Base-by-base conservation (phyloP, 2,329 filamentous ascomycete genomes). In the Claviceps maximensis region DNA sequence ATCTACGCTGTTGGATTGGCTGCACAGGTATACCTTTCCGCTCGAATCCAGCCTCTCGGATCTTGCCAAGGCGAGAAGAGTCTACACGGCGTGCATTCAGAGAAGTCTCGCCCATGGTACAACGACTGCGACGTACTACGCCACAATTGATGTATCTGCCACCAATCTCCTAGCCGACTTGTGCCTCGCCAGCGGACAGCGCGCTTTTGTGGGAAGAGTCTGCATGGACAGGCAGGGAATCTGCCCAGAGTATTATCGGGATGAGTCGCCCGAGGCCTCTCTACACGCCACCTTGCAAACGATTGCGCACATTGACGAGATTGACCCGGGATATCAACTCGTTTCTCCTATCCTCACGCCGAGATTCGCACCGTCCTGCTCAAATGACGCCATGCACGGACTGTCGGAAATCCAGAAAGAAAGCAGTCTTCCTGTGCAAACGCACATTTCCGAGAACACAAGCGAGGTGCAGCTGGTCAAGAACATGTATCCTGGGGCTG, bases 1-100 rank as follows among this genome's bases (percentile, higher is more conserved):
- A 59, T 85, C 87, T 0, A 96, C 91, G 0, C 82, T 98, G 33
- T 79, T 98, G 15, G 86, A 93, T 69, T 98, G 93, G 93, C 76
- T 98, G 5, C 80, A 90, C 61, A 93, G 77, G 17, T 97, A 98
- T 72, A 98, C 93, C 0, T 98, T 97, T 64, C 93, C 93, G 0
- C 79, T 95, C 57, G 93, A 98, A 69, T 75, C 84, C 1, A 89
- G 86, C 10, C 81, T 96, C 55, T 71, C 75, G 7, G 74, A 81
- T 57, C 70, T 82, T 5, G 58, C 70, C 53, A 82, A 79, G 62
- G 89, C 89, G 1, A 74, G 74, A 15, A 74, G 73, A 38, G 83
- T 94, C 56, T 98, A 97, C 70, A 77, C 78, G 25, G 83, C 85
- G 54, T 85, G 87, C 58, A 80, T 98, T 57, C 75, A 81, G 31